Evolutionary conservation across 768 basidiomycete genomes (phyloP).

Genomic region (Naganishia randhawae): DNA sequence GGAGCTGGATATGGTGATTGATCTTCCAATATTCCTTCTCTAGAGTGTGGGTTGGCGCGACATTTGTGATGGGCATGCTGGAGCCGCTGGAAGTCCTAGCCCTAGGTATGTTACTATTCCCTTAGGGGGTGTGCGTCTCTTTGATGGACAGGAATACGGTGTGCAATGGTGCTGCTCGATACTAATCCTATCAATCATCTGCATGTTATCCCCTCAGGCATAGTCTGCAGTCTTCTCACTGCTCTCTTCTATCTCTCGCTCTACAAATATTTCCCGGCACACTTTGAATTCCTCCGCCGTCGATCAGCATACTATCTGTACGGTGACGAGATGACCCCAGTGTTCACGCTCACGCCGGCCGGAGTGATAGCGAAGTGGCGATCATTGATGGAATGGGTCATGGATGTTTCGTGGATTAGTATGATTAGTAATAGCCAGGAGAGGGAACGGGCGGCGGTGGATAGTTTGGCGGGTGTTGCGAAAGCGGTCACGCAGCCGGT

Average conservation of each 20-base stretch:
- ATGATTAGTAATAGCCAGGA: neutral
- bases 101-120: neutral
- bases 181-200: neutral
- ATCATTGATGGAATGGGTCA: neutral
- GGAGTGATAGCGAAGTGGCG: neutral
- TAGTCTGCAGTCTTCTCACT: constrained; percentile 33
- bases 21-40: neutral
- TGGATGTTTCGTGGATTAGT: neutral
- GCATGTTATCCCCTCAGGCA: neutral
- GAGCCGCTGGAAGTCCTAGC: constrained; percentile 8
- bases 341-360: constrained; percentile 23
- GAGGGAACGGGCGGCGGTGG: neutral
- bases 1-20: neutral
- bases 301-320: constrained; percentile 64
- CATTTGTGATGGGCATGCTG: constrained; percentile 17
- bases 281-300: constrained; percentile 57
- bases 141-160: too few relatives aligned
- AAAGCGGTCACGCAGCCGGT: neutral
- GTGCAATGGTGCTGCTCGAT: too few relatives aligned
- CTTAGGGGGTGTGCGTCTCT: too few relatives aligned
- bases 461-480: neutral
- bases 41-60: constrained; percentile 16
- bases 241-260: constrained; percentile 58
- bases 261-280: constrained; percentile 61
- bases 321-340: constrained; percentile 54